Percentiles rank a stretch among this genome's conserved stretches.
phyloP scores from a whole-genome alignment of 305 asterid genomes.

The Ilex paraguariensis region DNA sequence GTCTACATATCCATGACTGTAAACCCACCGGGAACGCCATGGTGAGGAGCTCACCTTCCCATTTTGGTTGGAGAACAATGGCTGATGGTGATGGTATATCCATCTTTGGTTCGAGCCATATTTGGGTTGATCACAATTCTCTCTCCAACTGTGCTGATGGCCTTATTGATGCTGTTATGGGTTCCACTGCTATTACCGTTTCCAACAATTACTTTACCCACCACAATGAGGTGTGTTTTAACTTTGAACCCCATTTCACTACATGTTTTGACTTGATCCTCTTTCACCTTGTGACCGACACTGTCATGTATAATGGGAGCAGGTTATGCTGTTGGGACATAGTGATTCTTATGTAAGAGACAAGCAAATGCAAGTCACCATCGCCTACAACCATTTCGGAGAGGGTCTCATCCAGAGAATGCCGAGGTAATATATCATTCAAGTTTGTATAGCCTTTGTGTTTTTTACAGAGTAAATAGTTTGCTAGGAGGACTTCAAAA shows the following conservation, averaged over 20 bases:
- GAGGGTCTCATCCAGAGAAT: slow-evolving; percentile 92
- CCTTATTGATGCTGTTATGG: slow-evolving; percentile 93
- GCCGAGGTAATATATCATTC: slow-evolving; percentile 56
- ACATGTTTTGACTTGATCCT: not conserved
- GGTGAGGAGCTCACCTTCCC: not conserved
- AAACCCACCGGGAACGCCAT: not conserved
- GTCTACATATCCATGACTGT: not conserved
- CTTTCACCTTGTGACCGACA: not conserved
- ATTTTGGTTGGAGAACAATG: not conserved
- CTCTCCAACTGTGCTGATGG: slow-evolving; percentile 24
- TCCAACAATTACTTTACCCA: slow-evolving; percentile 85
- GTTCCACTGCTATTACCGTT: slow-evolving; percentile 86
- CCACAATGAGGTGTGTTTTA: slow-evolving; percentile 67
- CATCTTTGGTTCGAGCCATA: slow-evolving; percentile 40
- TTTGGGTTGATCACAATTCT: not conserved
- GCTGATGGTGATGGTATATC: slow-evolving; percentile 28
- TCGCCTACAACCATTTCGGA: slow-evolving; percentile 93
- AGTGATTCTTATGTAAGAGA: slow-evolving; percentile 78
- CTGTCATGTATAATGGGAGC: slow-evolving; percentile 11
- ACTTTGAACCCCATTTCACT: not conserved
- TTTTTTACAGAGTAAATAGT: too few species aligned
- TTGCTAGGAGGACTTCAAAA: too few species aligned
- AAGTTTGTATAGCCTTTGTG: too few species aligned
- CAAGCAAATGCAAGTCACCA: slow-evolving; percentile 92
- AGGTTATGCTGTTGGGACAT: slow-evolving; percentile 92